phyloP scores from a whole-genome alignment of 352 stramenopile species.

The Aphanomyces stellatus region DNA sequence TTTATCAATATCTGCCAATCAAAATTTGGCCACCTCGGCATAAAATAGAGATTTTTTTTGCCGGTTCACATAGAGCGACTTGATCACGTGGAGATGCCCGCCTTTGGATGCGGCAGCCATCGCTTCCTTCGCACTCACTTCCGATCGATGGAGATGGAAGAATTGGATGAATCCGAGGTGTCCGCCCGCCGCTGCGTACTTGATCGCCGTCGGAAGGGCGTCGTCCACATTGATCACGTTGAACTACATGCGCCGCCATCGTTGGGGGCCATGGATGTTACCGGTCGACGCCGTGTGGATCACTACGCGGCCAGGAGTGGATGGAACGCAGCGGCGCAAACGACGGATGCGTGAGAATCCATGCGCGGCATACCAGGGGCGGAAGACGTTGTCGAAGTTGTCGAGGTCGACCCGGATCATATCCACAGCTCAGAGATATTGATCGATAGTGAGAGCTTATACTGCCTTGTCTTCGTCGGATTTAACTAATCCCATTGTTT shows the following conservation, averaged over 20 bases:
- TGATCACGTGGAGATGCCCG: constrained; percentile 4
- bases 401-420: too few relatives aligned
- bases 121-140: constrained; percentile 3
- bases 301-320: not conserved
- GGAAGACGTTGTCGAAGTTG: not conserved
- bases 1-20: too few relatives aligned
- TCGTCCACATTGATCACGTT: not conserved
- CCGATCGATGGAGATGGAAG: not conserved
- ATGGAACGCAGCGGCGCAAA: not conserved
- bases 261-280: not conserved
- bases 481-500: too few relatives aligned
- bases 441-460: too few relatives aligned
- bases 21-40: too few relatives aligned
- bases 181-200: constrained; percentile 1
- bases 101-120: constrained; percentile 13
- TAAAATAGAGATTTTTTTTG: too few relatives aligned
- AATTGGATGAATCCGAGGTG: not conserved
- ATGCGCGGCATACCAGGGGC: not conserved
- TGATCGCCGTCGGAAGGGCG: not conserved
- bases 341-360: not conserved
- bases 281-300: not conserved
- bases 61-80: constrained; percentile 3
- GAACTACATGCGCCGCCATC: constrained; percentile 1
- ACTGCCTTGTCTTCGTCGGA: too few relatives aligned
- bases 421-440: too few relatives aligned